Conservation (phyloP, 352 stramenopile species). For the Phytophthora citrophthora region DNA sequence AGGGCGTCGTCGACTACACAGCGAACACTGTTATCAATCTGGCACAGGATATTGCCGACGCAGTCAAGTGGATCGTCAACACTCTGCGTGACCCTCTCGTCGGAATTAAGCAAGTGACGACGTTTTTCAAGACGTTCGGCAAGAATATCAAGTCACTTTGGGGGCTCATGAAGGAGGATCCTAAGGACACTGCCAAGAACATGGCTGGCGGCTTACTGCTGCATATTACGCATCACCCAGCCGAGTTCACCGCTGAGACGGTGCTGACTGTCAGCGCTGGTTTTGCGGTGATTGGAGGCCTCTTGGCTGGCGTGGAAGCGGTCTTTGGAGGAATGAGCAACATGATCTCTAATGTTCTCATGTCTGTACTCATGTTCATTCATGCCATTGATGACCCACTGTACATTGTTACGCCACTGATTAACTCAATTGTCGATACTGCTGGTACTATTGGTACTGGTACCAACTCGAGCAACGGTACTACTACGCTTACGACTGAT, state of each 20-base stretch:
- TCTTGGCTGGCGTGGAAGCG: conserved; percentile 21
- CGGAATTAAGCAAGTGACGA: conserved; percentile 16
- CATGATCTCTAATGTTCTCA: conserved; percentile 19
- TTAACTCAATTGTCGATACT: conserved; percentile 29
- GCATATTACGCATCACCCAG: conserved; percentile 28
- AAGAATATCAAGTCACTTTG: conserved; percentile 23
- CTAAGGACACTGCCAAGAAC: conserved; percentile 23
- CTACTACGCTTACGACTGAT: conserved; percentile 7
- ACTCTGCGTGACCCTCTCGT: conserved; percentile 24
- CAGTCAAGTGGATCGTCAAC: conserved; percentile 23
- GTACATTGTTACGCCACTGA: conserved; percentile 28
- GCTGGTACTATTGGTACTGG: conserved; percentile 1
- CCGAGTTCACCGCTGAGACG: conserved; percentile 31
- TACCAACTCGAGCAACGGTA: conserved; percentile 13
- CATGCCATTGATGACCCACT: conserved; percentile 33
- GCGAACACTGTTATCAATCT: conserved; percentile 18
- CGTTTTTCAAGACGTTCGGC: conserved; percentile 23
- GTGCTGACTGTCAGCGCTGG: conserved; percentile 22
- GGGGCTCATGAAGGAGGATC: conserved; percentile 23
- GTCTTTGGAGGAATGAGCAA: conserved; percentile 31
- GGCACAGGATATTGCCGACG: conserved; percentile 12
- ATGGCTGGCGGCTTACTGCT: conserved; percentile 31
- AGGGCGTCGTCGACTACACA: conserved; percentile 17
- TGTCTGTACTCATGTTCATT: conserved; percentile 33
- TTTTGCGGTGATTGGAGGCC: conserved; percentile 23